Conservation (phyloP, 106 monocot species). For the Dioscorea alata region DNA sequence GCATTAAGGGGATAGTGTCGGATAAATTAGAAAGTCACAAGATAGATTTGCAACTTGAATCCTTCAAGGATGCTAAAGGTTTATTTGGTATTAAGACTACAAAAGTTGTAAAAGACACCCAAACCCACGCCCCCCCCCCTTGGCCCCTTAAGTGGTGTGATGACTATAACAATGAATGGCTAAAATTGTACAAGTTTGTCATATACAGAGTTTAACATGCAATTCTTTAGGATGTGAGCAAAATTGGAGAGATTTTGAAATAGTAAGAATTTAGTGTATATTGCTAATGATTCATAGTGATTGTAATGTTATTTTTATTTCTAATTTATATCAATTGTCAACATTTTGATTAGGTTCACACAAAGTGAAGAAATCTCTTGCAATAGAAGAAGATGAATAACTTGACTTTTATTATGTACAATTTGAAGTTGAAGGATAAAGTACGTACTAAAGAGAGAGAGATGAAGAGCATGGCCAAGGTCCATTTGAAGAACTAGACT, state of each 20-base stretch:
- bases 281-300: not conserved
- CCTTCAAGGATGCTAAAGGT: not conserved
- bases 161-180: not conserved
- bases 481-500: conserved; percentile 1
- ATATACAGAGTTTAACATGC: conserved; percentile 5
- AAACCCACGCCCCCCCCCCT: not conserved
- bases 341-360: not conserved
- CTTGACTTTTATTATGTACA: not conserved
- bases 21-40: not conserved
- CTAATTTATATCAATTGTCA: not conserved
- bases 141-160: conserved; percentile 1
- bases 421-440: not conserved
- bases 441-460: not conserved
- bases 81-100: conserved; percentile 1
- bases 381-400: conserved; percentile 1
- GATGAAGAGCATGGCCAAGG: not conserved
- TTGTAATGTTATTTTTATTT: not conserved
- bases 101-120: not conserved
- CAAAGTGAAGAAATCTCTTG: not conserved
- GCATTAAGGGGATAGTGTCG: not conserved
- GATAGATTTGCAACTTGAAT: not conserved
- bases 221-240: not conserved
- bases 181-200: conserved; percentile 2
- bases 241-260: conserved; percentile 1
- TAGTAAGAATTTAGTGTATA: not conserved